These are phyloP conservation scores for Salvia hispanica DNA, from an alignment of 257 asterid species.

Conservation along the genomic window DNA sequence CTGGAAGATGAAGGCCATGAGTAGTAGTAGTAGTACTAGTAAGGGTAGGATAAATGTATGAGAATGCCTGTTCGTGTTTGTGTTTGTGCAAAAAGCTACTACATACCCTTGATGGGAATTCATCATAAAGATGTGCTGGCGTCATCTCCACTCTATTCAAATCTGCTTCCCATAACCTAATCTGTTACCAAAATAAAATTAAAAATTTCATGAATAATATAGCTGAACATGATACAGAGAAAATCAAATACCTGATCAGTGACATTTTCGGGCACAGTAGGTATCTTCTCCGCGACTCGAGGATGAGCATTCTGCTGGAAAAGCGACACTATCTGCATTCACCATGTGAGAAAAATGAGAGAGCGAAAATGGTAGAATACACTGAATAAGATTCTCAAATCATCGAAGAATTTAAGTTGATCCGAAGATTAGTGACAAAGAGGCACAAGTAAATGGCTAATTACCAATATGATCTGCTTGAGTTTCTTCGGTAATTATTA, in stretches of 20 bases:
- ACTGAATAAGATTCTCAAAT: not conserved
- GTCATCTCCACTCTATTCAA: constrained; percentile 80
- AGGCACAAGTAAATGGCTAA: too few species aligned
- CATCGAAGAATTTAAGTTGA: too few species aligned
- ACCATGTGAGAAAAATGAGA: constrained; percentile 4
- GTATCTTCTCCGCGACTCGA: constrained; percentile 79
- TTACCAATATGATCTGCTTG: too few species aligned
- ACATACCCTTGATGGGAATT: constrained; percentile 81
- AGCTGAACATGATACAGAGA: not conserved
- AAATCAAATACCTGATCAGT: constrained; percentile 72
- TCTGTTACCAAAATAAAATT: constrained; percentile 41
- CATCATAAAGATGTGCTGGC: constrained; percentile 74
- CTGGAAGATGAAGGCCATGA: constrained; percentile 37
- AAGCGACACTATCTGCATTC: constrained; percentile 82
- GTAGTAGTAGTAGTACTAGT: not conserved
- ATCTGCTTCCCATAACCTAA: constrained; percentile 94
- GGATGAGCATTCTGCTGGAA: constrained; percentile 99
- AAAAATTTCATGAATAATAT: not conserved
- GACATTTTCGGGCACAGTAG: constrained; percentile 95
- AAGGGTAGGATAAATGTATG: not conserved
- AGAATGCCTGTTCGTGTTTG: not conserved
- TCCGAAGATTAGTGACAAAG: too few species aligned
- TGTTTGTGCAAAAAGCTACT: not conserved
- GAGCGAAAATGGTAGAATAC: not conserved
- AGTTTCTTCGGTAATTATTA: too few species aligned